These are phyloP conservation scores for Phaeophleospora eucalypticola DNA, from an alignment of 2,329 filamentous ascomycete genomes.

Conservation along the genomic window DNA sequence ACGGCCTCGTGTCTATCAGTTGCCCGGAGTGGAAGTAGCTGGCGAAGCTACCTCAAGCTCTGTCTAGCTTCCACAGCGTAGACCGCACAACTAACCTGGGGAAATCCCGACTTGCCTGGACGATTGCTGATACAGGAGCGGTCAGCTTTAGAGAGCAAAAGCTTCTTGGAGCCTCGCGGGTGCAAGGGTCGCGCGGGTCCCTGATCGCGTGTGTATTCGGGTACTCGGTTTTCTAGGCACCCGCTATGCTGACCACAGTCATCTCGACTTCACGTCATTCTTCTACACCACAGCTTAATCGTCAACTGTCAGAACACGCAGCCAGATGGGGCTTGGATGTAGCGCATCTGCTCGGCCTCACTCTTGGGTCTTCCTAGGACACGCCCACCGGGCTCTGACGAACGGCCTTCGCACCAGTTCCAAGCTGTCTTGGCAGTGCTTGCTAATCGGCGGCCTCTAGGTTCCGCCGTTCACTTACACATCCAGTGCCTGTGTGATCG, in stretches of 20 bases:
- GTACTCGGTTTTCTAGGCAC: too few relatives aligned
- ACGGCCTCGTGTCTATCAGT: slow-evolving; percentile 1
- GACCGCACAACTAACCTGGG: too few relatives aligned
- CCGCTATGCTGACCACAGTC: not conserved
- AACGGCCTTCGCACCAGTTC: not conserved
- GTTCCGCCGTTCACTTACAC: not conserved
- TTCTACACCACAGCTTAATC: not conserved
- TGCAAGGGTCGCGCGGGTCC: too few relatives aligned
- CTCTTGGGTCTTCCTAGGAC: not conserved
- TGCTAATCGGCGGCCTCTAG: slow-evolving; percentile 4
- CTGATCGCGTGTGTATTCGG: too few relatives aligned
- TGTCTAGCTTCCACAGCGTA: too few relatives aligned
- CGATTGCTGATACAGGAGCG: too few relatives aligned
- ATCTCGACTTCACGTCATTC: not conserved
- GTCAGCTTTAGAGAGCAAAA: too few relatives aligned
- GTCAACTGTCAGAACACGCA: not conserved
- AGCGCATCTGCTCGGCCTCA: not conserved
- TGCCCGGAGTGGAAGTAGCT: not conserved
- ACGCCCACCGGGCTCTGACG: not conserved
- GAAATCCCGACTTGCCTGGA: too few relatives aligned
- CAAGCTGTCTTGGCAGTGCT: slow-evolving; percentile 1
- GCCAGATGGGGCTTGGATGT: not conserved
- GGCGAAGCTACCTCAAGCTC: not conserved
- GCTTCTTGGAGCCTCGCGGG: too few relatives aligned
- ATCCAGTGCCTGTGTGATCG: not conserved